Evolutionary conservation across 2,329 filamentous ascomycete genomes (phyloP), one percentile per base, ranked within the genome.

Genomic region (Boeremia lycopersici): DNA sequence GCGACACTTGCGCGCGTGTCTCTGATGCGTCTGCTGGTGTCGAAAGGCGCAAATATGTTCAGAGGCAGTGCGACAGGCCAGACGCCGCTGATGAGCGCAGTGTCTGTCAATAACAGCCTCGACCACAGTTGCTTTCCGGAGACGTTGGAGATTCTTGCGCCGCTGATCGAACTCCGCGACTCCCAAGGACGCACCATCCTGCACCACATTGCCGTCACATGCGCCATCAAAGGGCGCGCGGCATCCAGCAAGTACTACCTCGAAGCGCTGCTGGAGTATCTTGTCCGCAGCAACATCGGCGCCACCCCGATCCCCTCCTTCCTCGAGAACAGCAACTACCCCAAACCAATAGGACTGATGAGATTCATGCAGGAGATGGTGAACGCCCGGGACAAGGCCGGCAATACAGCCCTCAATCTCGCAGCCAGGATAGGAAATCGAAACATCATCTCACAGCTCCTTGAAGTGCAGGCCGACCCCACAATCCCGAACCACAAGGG

Each of bases 311-410:
- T 69, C 11, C 64, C 63, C 13, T 68, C 68, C 4, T 74, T 73
- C 51, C 70, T 74, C 25, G 89, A 87, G 52, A 82, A 81, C 5
- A 81, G 84, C 23, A 84, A 72, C 57, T 59, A 74, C 59, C 77
- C 76, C 36, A 89, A 85, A 49, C 90, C 84, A 59, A 96, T 98
- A 76, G 91, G 89, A 23, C 83, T 99, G 48, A 93, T 91, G 28
- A 87, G 91, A 33, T 99, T 99, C 77, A 96, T 99, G 85, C 91
- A 89, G 43, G 93, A 98, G 71, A 96, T 99, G 74, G 93, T 99
- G 56, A 98, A 99, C 67, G 89, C 93, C 0, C 90, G 93, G 67
- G 95, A 99, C 74, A 92, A 93, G 67, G 89, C 90, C 30, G 95
- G 95, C 0, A 96, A 99, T 70, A 99, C 95, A 0, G 95, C 95